Conservation (phyloP, 768 basidiomycete species). For the Boletus speciosus region DNA sequence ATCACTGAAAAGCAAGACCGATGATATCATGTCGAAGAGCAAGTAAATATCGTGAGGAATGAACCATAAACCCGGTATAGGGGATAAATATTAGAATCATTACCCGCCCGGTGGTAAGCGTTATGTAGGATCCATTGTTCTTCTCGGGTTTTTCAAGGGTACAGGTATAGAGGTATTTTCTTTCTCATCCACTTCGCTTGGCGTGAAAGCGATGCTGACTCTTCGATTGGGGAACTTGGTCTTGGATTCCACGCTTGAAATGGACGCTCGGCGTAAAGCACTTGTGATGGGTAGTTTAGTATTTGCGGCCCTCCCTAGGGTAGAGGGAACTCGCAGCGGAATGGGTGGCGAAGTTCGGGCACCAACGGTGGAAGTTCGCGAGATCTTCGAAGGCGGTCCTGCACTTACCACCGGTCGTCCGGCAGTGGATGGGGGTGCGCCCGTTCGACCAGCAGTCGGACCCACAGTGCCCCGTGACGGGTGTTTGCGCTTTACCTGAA, state of each 20-base stretch:
- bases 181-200: slow-evolving; percentile 54
- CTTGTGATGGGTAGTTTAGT: slow-evolving; percentile 12
- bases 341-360: slow-evolving; percentile 39
- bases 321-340: slow-evolving; percentile 30
- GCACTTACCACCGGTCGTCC: slow-evolving; percentile 40
- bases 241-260: slow-evolving; percentile 32
- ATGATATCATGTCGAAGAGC: slow-evolving; percentile 13
- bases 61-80: slow-evolving; percentile 1
- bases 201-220: slow-evolving; percentile 34
- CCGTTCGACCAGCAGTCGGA: slow-evolving; percentile 54
- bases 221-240: slow-evolving; percentile 33
- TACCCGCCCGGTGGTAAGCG: not conserved
- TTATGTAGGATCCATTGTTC: slow-evolving; percentile 18
- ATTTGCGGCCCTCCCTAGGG: slow-evolving; percentile 23
- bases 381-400: slow-evolving; percentile 43
- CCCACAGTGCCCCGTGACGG: slow-evolving; percentile 56
- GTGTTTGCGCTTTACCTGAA: slow-evolving; percentile 61
- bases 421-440: slow-evolving; percentile 25
- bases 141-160: slow-evolving; percentile 15
- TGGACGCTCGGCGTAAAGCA: slow-evolving; percentile 29
- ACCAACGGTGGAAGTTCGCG: slow-evolving; percentile 32
- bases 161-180: slow-evolving; percentile 45
- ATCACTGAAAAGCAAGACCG: slow-evolving; percentile 9
- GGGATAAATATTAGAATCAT: slow-evolving; percentile 9
- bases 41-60: slow-evolving; percentile 6